phyloP scores from a whole-genome alignment of 225 moss, liverwort and hornwort species.

The Marchantia polymorpha region DNA sequence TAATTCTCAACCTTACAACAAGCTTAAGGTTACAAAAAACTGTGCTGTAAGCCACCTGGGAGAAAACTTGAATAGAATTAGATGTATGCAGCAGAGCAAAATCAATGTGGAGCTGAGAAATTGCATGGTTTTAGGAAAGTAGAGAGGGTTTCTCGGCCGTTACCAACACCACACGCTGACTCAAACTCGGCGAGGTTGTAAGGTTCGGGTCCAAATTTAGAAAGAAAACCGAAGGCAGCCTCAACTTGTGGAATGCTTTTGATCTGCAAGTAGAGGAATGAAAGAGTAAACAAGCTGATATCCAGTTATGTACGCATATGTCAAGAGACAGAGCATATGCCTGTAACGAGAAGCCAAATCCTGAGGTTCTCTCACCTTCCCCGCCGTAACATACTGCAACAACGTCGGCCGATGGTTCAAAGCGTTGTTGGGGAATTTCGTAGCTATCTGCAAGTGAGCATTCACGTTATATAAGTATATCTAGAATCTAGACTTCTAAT shows the following conservation, averaged over 20 bases:
- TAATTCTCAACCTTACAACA: no score
- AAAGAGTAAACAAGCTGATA: not conserved
- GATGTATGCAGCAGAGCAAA: not conserved
- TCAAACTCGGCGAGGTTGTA: conserved; percentile 58
- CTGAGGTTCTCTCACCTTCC: conserved; percentile 43
- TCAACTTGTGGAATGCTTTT: conserved; percentile 82
- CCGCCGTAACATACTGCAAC: conserved; percentile 52
- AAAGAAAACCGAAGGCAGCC: conserved; percentile 66
- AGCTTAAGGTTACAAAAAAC: no score
- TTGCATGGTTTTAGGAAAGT: not conserved
- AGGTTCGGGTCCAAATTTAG: conserved; percentile 71
- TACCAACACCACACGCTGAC: conserved; percentile 52
- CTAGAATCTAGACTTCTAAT: not conserved
- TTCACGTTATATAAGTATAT: not conserved
- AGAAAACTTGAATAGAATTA: not conserved
- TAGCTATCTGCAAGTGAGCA: conserved; percentile 60
- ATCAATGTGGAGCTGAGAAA: not conserved
- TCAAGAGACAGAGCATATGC: not conserved
- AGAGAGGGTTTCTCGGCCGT: not conserved
- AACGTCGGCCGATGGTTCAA: conserved; percentile 66
- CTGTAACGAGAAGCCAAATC: no score
- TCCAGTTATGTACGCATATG: not conserved
- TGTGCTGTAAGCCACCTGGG: no score
- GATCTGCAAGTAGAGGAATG: conserved; percentile 39
- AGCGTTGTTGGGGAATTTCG: conserved; percentile 87